Evolutionary conservation across 495 filamentous ascomycete species (phyloP), one percentile per base, ranked within the genome.

Genomic region (Aspergillus panamensis): DNA sequence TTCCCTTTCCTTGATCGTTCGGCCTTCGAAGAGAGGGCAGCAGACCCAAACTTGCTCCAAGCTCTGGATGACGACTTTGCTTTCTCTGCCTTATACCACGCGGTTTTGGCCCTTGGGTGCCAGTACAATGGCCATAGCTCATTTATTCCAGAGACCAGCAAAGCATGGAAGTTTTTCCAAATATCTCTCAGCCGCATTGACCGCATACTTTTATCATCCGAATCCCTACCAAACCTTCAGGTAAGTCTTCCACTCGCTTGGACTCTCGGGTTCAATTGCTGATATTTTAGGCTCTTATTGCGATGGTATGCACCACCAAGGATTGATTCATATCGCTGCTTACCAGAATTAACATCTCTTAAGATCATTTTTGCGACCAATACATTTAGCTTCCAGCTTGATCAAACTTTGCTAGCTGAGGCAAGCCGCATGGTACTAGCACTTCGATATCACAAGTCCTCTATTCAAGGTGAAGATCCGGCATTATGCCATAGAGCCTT

Each of bases 31-130:
- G 40, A 52, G 9, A 59, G 47, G 17, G 49, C 43, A 30, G 12
- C 30, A 2, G n/a, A n/a, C 5, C 12, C 39, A 8, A 9, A 39
- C 9, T 8, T 47, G 3, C 43, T 31, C 12, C 25, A 47, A 16
- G 12, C 39, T 14, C 20, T 59, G 10, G 30, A 30, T 1, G 17
- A 43, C 6, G 32, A 55, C 13, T 12, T 47, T 12, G 17, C 50
- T 8, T 71, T 66, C 8, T 65, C 51, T 14, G 68, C 62, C 31
- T 55, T 73, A 7, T 73, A 71, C 48, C 48, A 71, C 25, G 51
- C 69, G 1, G 58, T 71, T 8, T 40, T 73, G 10, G 70, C 70
- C 3, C 59, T 73, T 0, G 70, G 70, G 12, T 68, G 65, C 40
- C 69, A 71, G 29, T 58, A 62, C 48, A 40, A 69, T 25, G 62